Conservation (phyloP, 2,329 filamentous ascomycete genomes). For the Paracamarosporium sp. region DNA sequence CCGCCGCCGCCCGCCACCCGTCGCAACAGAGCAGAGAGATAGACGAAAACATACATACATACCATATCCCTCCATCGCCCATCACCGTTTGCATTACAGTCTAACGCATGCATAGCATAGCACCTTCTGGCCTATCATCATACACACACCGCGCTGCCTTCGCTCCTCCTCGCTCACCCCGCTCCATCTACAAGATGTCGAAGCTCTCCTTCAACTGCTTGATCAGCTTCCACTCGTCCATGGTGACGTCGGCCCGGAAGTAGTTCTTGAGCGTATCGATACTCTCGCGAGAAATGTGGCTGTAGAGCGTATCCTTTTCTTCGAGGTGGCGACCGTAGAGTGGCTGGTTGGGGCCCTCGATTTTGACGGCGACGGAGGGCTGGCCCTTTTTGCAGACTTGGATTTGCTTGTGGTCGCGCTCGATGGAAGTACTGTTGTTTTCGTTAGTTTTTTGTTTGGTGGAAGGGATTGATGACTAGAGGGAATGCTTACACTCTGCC, state of each 20-base stretch:
- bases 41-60: not conserved
- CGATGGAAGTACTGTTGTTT: constrained; percentile 79
- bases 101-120: not conserved
- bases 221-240: constrained; percentile 94
- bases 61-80: not conserved
- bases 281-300: constrained; percentile 81
- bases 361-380: constrained; percentile 97
- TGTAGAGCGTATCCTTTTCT: constrained; percentile 88
- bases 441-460: constrained; percentile 16
- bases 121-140: not conserved
- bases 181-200: constrained; percentile 65
- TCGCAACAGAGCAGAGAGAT: not conserved
- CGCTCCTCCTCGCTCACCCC: too few relatives aligned
- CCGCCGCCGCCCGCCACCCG: not conserved
- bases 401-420: constrained; percentile 96
- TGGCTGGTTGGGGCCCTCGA: constrained; percentile 92
- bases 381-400: constrained; percentile 92
- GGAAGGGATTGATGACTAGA: not conserved
- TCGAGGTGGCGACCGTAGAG: constrained; percentile 94
- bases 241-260: constrained; percentile 84
- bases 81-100: not conserved
- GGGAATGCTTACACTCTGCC: constrained; percentile 84
- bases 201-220: constrained; percentile 95
- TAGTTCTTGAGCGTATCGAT: constrained; percentile 98
- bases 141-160: too few relatives aligned